Evolutionary conservation across 31 red algal genomes (phyloP).

Genomic region (Asparagopsis taxiformis): DNA sequence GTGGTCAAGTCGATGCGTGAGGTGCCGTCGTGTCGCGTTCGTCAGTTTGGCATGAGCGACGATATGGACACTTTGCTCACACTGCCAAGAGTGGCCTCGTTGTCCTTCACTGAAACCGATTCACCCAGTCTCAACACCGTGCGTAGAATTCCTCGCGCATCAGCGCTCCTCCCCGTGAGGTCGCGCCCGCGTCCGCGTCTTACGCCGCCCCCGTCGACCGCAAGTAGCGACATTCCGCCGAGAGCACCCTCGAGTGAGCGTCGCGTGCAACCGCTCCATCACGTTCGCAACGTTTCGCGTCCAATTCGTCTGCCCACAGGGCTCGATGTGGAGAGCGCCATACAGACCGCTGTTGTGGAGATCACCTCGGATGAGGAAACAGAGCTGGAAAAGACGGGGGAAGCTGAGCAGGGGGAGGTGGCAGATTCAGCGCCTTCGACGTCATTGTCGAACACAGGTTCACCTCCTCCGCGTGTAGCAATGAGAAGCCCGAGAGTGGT

Average conservation of each 20-base stretch:
- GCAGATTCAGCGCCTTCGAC: not conserved
- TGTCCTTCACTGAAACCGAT: conserved; percentile 24
- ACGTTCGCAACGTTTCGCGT: no score
- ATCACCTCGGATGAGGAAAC: conserved; percentile 47
- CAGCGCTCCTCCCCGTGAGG: no score
- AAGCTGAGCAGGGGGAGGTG: not conserved
- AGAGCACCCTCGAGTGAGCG: no score
- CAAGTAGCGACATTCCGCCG: no score
- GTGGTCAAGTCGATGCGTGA: conserved; percentile 31
- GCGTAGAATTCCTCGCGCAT: not conserved
- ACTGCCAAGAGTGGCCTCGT: conserved; percentile 30
- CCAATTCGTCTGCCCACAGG: conserved; percentile 44
- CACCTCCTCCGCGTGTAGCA: no score
- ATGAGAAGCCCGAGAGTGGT: no score
- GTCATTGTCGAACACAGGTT: not conserved
- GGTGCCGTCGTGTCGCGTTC: conserved; percentile 10
- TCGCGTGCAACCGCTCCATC: no score
- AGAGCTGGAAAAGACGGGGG: conserved; percentile 11
- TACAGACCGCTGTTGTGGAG: conserved; percentile 48
- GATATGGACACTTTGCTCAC: conserved; percentile 55
- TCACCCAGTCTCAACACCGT: not conserved
- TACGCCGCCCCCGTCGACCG: no score
- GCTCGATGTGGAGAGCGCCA: conserved; percentile 51
- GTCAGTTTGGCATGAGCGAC: conserved; percentile 40
- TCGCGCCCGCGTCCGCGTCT: no score